Percentiles rank a stretch among this genome's conserved stretches.
These are phyloP conservation scores for Arthroderma sp. DNA, from an alignment of 2,329 filamentous ascomycete genomes.

Conservation along the genomic window DNA sequence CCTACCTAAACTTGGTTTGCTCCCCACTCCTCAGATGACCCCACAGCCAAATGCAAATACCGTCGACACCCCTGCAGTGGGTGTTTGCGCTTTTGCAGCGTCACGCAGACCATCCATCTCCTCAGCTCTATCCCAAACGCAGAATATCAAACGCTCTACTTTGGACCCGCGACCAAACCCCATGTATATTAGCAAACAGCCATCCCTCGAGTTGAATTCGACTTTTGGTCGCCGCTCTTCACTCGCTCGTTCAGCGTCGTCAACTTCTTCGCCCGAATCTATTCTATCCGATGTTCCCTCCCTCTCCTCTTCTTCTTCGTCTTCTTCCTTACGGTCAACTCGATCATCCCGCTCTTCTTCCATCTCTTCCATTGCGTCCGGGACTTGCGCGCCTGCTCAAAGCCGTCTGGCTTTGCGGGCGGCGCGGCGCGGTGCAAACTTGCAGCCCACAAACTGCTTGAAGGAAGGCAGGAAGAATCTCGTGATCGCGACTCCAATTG, in stretches of 20 bases:
- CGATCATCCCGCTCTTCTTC: conserved; percentile 40
- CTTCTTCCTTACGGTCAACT: conserved; percentile 34
- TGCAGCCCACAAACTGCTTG: conserved; percentile 16
- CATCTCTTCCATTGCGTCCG: conserved; percentile 31
- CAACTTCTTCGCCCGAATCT: conserved; percentile 46
- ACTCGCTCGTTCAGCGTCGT: conserved; percentile 39
- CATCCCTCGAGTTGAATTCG: conserved; percentile 33
- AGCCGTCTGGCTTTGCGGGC: conserved; percentile 27
- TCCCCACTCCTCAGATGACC: conserved; percentile 51
- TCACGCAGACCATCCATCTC: conserved; percentile 45
- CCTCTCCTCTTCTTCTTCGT: conserved; percentile 41
- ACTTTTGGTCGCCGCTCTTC: conserved; percentile 37
- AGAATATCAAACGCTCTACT: conserved; percentile 43
- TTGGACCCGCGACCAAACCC: conserved; percentile 36
- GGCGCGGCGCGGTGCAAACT: conserved; percentile 26
- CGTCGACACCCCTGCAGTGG: conserved; percentile 45
- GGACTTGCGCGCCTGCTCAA: conserved; percentile 16
- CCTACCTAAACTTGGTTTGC: conserved; percentile 40
- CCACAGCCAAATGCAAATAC: conserved; percentile 40
- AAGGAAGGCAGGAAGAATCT: conserved; percentile 26
- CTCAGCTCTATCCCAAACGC: conserved; percentile 45
- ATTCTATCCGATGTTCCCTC: conserved; percentile 49
- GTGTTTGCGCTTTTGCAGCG: conserved; percentile 33
- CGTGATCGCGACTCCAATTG: conserved; percentile 25
- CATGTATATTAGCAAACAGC: conserved; percentile 23